These are phyloP conservation scores for Tardiomyces blankii DNA, from an alignment of 1,139 yeast species.

Conservation along the genomic window DNA sequence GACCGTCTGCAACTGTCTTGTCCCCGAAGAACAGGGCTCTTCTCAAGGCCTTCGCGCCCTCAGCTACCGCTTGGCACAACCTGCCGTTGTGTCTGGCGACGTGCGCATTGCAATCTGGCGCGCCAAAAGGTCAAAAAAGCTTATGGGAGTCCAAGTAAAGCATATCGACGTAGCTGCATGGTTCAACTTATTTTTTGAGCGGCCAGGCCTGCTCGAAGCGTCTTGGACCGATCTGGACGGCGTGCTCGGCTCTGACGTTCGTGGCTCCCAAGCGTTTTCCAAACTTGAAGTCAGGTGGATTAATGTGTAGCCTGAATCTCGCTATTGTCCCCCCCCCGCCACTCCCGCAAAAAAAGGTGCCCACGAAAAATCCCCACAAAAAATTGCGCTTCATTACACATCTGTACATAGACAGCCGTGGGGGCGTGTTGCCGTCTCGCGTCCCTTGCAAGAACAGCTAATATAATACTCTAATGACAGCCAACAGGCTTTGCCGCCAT, in stretches of 20 bases:
- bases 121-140: background rate
- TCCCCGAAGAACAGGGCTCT: constrained; percentile 4
- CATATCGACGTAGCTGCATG: constrained; percentile 16
- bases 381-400: too few relatives aligned
- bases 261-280: constrained; percentile 47
- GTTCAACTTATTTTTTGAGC: constrained; percentile 28
- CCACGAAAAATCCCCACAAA: too few relatives aligned
- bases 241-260: constrained; percentile 43
- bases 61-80: constrained; percentile 12
- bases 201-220: constrained; percentile 18
- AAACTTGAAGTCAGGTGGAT: constrained; percentile 33
- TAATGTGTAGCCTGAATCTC: background rate
- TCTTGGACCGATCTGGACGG: constrained; percentile 45
- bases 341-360: too few relatives aligned
- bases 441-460: too few relatives aligned
- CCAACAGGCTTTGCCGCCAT: background rate
- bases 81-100: too few relatives aligned
- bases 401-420: too few relatives aligned
- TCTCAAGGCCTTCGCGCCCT: constrained; percentile 10
- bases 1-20: background rate
- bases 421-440: too few relatives aligned
- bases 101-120: too few relatives aligned
- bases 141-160: background rate
- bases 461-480: too few relatives aligned
- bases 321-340: too few relatives aligned